These are phyloP conservation scores for Pichia manshurica DNA, from an alignment of 805 yeast genomes.

Conservation along the genomic window DNA sequence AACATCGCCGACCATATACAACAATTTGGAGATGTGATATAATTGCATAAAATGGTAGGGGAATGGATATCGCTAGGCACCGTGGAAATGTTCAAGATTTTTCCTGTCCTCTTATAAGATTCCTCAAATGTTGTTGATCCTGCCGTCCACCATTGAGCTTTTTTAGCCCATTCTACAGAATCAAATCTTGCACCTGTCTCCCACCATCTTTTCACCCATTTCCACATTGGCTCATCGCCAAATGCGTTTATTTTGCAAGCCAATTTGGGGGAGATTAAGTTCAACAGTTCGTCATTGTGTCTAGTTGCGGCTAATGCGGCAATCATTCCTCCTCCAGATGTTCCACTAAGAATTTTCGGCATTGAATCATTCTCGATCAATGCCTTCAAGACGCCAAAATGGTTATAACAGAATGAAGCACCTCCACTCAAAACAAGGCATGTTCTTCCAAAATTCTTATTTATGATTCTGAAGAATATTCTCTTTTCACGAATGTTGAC, in stretches of 20 bases:
- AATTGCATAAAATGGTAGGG: constrained; percentile 72
- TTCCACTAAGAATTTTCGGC: constrained; percentile 69
- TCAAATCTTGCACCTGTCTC: constrained; percentile 76
- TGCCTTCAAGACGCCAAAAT: constrained; percentile 71
- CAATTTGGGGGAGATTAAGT: constrained; percentile 52
- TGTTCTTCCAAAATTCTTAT: constrained; percentile 63
- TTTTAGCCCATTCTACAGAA: constrained; percentile 66
- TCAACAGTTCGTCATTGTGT: constrained; percentile 57
- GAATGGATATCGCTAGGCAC: constrained; percentile 81
- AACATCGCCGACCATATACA: constrained; percentile 74
- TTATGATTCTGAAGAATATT: constrained; percentile 49
- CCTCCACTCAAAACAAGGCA: constrained; percentile 76
- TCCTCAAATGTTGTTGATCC: constrained; percentile 72
- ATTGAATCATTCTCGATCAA: constrained; percentile 58
- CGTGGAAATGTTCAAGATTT: constrained; percentile 64
- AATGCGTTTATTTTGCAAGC: constrained; percentile 65
- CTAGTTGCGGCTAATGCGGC: constrained; percentile 70
- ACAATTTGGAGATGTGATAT: constrained; percentile 72
- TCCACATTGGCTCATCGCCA: constrained; percentile 49
- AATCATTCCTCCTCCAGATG: constrained; percentile 75
- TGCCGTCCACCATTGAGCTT: constrained; percentile 61
- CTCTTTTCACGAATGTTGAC: constrained; percentile 40
- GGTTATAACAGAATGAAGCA: constrained; percentile 72
- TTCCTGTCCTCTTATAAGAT: constrained; percentile 62
- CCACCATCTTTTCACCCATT: constrained; percentile 63